Conservation (phyloP, 2,329 filamentous ascomycete genomes). For the Blastomyces parvus region DNA sequence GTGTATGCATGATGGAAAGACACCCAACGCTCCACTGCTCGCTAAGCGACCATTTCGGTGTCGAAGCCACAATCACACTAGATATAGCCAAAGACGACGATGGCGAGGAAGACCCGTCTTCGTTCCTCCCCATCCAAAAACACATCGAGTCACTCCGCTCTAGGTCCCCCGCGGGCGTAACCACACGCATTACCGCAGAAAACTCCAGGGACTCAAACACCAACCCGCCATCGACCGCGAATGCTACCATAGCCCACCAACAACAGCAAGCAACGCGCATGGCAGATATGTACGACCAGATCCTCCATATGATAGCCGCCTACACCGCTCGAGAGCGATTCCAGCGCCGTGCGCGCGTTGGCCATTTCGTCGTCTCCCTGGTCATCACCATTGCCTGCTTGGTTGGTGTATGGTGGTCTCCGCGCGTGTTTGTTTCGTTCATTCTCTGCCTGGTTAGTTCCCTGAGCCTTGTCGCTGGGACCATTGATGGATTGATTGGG, state of each 20-base stretch:
- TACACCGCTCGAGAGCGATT: constrained; percentile 62
- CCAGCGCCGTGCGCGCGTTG: constrained; percentile 61
- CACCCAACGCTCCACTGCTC: constrained; percentile 76
- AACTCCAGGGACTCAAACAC: neutral
- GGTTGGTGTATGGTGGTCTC: constrained; percentile 77
- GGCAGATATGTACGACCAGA: constrained; percentile 54
- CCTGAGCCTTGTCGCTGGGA: constrained; percentile 64
- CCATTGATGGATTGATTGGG: constrained; percentile 76
- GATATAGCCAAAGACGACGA: constrained; percentile 21
- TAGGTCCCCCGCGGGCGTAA: constrained; percentile 3
- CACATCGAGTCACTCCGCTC: constrained; percentile 9
- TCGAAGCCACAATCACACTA: constrained; percentile 64
- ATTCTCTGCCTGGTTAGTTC: constrained; percentile 69
- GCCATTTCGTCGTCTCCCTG: constrained; percentile 63
- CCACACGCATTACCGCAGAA: neutral
- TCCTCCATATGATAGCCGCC: constrained; percentile 58
- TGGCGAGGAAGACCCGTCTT: constrained; percentile 12
- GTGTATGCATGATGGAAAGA: constrained; percentile 70
- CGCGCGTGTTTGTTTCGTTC: constrained; percentile 66
- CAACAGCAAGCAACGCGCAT: constrained; percentile 5
- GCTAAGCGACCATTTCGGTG: constrained; percentile 88
- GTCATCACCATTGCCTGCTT: constrained; percentile 63
- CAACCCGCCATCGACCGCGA: neutral
- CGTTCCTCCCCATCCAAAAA: constrained; percentile 17
- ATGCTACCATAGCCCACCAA: neutral